Conservation (phyloP, 164 flowering plant genomes). For the Pachysandra terminalis region DNA sequence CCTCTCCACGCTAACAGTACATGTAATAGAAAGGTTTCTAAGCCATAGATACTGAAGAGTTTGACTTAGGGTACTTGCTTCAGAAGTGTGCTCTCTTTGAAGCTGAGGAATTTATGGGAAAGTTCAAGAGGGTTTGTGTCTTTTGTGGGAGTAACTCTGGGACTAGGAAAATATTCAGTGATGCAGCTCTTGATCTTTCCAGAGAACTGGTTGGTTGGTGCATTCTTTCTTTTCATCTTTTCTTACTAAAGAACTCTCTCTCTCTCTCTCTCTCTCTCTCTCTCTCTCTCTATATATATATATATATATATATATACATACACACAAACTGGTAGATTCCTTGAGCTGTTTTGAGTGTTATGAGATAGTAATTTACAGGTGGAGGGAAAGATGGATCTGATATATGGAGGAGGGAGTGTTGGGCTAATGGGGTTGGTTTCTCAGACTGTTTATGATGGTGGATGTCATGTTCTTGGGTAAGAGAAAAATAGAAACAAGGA, state of each 20-base stretch:
- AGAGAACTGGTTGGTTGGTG: slow-evolving; percentile 28
- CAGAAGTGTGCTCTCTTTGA: not conserved
- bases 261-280: slow-evolving; percentile 3
- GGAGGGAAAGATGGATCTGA: slow-evolving; percentile 35
- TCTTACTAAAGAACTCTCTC: not conserved
- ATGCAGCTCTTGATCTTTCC: slow-evolving; percentile 46
- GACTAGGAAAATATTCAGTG: slow-evolving; percentile 34
- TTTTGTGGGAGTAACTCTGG: too few relatives aligned
- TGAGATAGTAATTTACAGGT: slow-evolving; percentile 28
- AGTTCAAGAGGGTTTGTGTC: too few relatives aligned
- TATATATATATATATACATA: not conserved
- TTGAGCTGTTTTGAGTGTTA: slow-evolving; percentile 11
- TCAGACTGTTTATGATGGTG: slow-evolving; percentile 36
- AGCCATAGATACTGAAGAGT: too few relatives aligned
- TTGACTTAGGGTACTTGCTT: too few relatives aligned
- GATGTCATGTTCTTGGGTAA: slow-evolving; percentile 48
- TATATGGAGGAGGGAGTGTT: slow-evolving; percentile 48
- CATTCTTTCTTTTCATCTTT: not conserved
- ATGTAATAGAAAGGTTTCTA: too few relatives aligned
- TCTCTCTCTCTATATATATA: not conserved
- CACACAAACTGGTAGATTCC: not conserved
- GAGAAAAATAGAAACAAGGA: slow-evolving; percentile 28
- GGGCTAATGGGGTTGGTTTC: slow-evolving; percentile 49
- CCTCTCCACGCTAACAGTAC: not conserved
- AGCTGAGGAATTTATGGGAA: slow-evolving; percentile 27